Percentiles rank a stretch among this genome's conserved stretches.
Conservation (phyloP, 179 eudicot genomes). For the Actinidia polygama region DNA sequence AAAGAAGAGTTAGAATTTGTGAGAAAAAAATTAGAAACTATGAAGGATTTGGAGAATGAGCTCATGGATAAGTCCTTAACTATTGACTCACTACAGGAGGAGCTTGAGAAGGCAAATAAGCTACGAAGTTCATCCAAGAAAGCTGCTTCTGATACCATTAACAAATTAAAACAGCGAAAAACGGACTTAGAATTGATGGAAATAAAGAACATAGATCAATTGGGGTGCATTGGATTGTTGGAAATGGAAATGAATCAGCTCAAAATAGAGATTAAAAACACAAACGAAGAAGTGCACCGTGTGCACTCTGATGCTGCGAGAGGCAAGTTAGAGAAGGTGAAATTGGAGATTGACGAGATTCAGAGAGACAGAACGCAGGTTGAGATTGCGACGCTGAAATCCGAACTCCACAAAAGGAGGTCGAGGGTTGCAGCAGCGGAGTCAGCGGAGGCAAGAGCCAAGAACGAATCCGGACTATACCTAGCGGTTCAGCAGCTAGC, state of each 20-base stretch:
- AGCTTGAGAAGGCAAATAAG: constrained; percentile 24
- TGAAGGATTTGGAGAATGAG: constrained; percentile 28
- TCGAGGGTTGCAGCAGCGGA: constrained; percentile 33
- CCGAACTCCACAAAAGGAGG: constrained; percentile 36
- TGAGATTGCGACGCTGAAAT: constrained; percentile 35
- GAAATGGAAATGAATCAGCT: constrained; percentile 18
- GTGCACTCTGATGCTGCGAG: not conserved
- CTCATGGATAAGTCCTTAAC: constrained; percentile 7
- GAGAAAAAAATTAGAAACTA: constrained; percentile 20
- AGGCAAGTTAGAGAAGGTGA: constrained; percentile 1
- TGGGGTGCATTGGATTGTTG: not conserved
- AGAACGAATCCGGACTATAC: constrained; percentile 22
- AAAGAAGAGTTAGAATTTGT: not conserved
- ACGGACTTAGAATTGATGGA: not conserved
- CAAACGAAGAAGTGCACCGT: constrained; percentile 12
- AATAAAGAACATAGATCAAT: constrained; percentile 16
- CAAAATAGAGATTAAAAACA: not conserved
- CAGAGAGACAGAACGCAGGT: constrained; percentile 30
- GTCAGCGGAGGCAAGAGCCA: constrained; percentile 28
- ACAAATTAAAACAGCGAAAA: constrained; percentile 19
- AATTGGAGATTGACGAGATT: constrained; percentile 17
- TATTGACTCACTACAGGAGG: constrained; percentile 19
- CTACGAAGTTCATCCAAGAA: constrained; percentile 23
- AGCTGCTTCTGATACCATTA: constrained; percentile 18
- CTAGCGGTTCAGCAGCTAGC: constrained; percentile 14